Conservation (phyloP, 2,329 filamentous ascomycete genomes). For the Acephala macrosclerotiorum region DNA sequence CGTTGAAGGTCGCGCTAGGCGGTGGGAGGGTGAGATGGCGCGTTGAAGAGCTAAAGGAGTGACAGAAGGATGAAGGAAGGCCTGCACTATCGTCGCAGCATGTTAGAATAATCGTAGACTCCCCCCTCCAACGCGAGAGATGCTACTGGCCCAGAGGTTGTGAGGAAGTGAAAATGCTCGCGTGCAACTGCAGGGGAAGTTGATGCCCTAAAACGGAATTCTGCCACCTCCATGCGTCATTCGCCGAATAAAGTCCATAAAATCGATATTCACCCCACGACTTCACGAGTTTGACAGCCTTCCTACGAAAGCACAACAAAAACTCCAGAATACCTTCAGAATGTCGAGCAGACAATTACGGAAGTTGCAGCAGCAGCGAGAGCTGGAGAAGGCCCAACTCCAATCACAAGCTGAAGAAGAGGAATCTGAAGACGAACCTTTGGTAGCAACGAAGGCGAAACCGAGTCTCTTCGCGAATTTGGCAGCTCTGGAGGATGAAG, state of each 20-base stretch:
- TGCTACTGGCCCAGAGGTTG: neutral
- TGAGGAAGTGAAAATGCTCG: conserved; percentile 6
- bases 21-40: neutral
- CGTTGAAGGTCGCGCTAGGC: neutral
- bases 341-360: conserved; percentile 47
- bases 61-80: neutral
- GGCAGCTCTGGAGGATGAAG: conserved; percentile 51
- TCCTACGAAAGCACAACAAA: neutral
- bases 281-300: neutral
- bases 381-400: conserved; percentile 39
- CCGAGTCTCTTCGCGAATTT: conserved; percentile 62
- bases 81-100: conserved; percentile 9
- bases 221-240: conserved; percentile 38
- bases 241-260: conserved; percentile 25
- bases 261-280: neutral
- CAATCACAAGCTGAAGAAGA: conserved; percentile 36
- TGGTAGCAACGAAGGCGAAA: conserved; percentile 48
- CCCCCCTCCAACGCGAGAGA: neutral
- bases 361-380: conserved; percentile 45
- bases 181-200: conserved; percentile 6
- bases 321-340: neutral
- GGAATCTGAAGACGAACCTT: conserved; percentile 41
- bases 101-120: neutral
- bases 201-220: conserved; percentile 13
- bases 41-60: conserved; percentile 1